phyloP scores from a whole-genome alignment of 495 filamentous ascomycete species.

The Neurospora sp. region DNA sequence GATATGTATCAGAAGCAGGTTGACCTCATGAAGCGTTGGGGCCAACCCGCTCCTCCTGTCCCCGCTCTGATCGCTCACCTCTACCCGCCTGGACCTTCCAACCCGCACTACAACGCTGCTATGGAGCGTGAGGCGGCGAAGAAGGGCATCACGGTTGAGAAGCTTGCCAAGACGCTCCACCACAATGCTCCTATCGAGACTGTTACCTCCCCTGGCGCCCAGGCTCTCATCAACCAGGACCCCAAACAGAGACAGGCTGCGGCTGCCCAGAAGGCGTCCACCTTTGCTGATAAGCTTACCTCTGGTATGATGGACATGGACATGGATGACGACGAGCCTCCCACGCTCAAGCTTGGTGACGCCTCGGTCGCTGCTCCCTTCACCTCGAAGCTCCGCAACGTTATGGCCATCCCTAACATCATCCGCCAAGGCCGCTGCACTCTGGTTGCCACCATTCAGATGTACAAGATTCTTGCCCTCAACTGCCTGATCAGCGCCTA shows the following conservation, averaged over 20 bases:
- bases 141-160: constrained; percentile 48
- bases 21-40: constrained; percentile 82
- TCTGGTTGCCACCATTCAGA: constrained; percentile 95
- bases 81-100: constrained; percentile 81
- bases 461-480: constrained; percentile 99
- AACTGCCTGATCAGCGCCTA: constrained; percentile 99
- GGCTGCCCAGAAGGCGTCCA: constrained; percentile 59
- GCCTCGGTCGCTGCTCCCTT: constrained; percentile 96
- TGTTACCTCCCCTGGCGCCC: constrained; percentile 59
- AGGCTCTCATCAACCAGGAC: constrained; percentile 53
- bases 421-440: constrained; percentile 96
- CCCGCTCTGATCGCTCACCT: constrained; percentile 85
- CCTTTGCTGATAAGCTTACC: constrained; percentile 80
- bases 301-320: constrained; percentile 83
- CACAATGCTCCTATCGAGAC: constrained; percentile 42
- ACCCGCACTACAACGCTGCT: constrained; percentile 94
- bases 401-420: constrained; percentile 96
- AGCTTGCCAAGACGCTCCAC: constrained; percentile 31
- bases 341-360: constrained; percentile 94
- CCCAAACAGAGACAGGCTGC: constrained; percentile 48
- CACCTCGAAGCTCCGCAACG: constrained; percentile 94
- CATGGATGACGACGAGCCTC: constrained; percentile 80
- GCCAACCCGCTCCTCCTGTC: constrained; percentile 81
- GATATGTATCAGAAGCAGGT: constrained; percentile 96
- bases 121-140: constrained; percentile 70